Conservation (phyloP, 495 filamentous ascomycete species). For the Podospora sp. region DNA sequence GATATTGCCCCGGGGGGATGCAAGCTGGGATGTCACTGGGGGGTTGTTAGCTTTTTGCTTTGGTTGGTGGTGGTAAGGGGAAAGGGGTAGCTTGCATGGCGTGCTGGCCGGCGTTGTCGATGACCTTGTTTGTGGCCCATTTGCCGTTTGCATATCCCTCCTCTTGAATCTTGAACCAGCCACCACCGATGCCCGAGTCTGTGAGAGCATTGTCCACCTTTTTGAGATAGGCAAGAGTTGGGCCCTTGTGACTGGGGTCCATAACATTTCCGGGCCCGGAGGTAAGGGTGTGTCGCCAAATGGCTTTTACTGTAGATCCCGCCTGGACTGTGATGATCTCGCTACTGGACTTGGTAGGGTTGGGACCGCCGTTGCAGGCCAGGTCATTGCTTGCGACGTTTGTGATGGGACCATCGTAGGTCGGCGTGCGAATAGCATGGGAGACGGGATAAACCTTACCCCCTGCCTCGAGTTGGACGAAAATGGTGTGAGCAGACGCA, state of each 20-base stretch:
- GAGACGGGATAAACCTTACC: conserved; percentile 40
- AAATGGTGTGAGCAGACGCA: conserved; percentile 58
- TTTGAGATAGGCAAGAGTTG: conserved; percentile 54
- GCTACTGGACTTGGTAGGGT: conserved; percentile 49
- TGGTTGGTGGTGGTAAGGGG: neutral
- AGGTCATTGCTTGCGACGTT: conserved; percentile 54
- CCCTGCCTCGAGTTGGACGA: conserved; percentile 50
- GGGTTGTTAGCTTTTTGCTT: neutral
- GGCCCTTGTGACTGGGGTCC: conserved; percentile 54
- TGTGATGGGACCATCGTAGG: conserved; percentile 53
- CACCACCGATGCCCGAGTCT: conserved; percentile 47
- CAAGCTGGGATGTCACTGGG: conserved; percentile 47
- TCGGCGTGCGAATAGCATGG: conserved; percentile 43
- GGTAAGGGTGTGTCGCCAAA: conserved; percentile 55
- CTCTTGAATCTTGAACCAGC: conserved; percentile 46
- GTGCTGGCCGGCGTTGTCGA: conserved; percentile 47
- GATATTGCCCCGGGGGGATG: conserved; percentile 46
- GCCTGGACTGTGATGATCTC: conserved; percentile 53
- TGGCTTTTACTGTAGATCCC: conserved; percentile 50
- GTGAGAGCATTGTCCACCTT: conserved; percentile 50
- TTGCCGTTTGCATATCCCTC: conserved; percentile 36
- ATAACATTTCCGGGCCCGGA: conserved; percentile 51
- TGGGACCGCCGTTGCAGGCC: conserved; percentile 60
- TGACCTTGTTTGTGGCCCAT: conserved; percentile 50
- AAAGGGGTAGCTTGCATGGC: conserved; percentile 32